phyloP scores from a whole-genome alignment of 2,329 filamentous ascomycete species.

The Apiospora aurea region DNA sequence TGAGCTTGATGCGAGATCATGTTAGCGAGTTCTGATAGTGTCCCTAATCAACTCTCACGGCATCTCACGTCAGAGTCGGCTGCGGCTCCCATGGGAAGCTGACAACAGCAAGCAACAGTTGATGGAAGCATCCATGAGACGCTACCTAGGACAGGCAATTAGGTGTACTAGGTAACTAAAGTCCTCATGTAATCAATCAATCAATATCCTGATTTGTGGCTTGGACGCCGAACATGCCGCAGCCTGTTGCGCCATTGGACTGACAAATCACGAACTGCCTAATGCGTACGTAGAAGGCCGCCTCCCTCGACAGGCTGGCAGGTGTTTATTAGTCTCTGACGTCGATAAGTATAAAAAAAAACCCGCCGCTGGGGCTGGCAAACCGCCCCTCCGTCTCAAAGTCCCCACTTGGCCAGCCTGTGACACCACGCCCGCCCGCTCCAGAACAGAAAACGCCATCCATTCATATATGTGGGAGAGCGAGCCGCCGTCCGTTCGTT shows the following conservation, averaged over 20 bases:
- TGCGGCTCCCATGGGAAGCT: not conserved
- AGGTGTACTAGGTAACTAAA: not conserved
- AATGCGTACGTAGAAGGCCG: not conserved
- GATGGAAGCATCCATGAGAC: not conserved
- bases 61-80: not conserved
- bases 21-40: not conserved
- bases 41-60: not conserved
- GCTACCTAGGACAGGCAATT: not conserved
- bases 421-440: not conserved
- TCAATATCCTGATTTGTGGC: not conserved
- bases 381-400: conserved; percentile 12
- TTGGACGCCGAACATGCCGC: not conserved
- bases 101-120: not conserved
- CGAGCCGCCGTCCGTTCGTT: not conserved
- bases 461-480: not conserved
- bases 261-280: conserved; percentile 24
- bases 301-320: not conserved
- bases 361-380: not conserved
- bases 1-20: conserved; percentile 1
- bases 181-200: not conserved
- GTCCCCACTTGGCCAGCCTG: conserved; percentile 16
- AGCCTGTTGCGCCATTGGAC: conserved; percentile 23
- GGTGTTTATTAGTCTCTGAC: not conserved
- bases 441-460: not conserved
- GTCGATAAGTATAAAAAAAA: conserved; percentile 4